Conservation (phyloP, 2,329 filamentous ascomycete genomes). For the Sporothrix curviconia region DNA sequence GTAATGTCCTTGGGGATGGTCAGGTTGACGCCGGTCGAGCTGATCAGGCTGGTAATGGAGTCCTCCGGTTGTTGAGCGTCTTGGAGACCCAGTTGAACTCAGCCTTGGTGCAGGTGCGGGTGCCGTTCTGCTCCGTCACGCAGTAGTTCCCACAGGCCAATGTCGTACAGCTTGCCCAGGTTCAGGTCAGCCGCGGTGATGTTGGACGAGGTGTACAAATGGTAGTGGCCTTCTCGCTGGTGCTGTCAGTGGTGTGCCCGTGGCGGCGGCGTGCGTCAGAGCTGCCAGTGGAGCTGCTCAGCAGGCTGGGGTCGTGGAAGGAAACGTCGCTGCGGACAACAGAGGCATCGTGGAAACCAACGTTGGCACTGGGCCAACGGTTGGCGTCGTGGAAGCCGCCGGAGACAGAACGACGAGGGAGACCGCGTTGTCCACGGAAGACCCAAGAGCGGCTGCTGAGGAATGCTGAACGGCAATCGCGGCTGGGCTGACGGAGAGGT, state of each 20-base stretch:
- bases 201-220: constrained; percentile 31
- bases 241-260: constrained; percentile 15
- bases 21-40: constrained; percentile 46
- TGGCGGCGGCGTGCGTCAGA: neutral
- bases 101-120: constrained; percentile 61
- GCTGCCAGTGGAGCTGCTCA: neutral
- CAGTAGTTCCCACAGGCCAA: constrained; percentile 89
- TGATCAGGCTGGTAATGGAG: constrained; percentile 46
- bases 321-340: neutral
- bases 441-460: constrained; percentile 2
- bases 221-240: constrained; percentile 19
- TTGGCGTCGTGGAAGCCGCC: constrained; percentile 1
- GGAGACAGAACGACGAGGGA: neutral
- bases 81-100: constrained; percentile 72
- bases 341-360: neutral
- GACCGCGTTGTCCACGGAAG: too few species aligned
- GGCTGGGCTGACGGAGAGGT: constrained; percentile 45
- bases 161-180: constrained; percentile 70
- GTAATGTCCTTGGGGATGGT: constrained; percentile 62
- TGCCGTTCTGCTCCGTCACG: constrained; percentile 49
- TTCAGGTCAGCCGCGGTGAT: constrained; percentile 53
- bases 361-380: neutral
- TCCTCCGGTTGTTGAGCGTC: constrained; percentile 57
- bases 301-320: constrained; percentile 15
- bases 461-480: constrained; percentile 14